A percentile compares a stretch with the other conserved stretches of the same genome.
Conservation (phyloP, 129 eudicot species). For the Kitagawia praeruptora region DNA sequence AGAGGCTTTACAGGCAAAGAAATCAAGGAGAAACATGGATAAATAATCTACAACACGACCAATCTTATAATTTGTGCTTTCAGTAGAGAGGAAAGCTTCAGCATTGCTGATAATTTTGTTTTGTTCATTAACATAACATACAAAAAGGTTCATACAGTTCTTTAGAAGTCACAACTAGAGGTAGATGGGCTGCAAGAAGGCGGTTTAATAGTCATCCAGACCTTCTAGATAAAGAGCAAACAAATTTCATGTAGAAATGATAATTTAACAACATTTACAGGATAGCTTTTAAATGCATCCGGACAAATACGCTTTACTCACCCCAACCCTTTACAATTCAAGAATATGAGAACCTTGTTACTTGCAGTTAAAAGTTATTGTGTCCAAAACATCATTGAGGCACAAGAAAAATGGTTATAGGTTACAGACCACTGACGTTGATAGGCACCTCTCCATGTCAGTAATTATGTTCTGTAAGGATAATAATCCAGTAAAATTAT, state of each 20-base stretch:
- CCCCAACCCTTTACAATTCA: neutral
- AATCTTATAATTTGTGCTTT: neutral
- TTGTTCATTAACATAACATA: neutral
- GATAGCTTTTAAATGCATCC: neutral
- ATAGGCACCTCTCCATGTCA: neutral
- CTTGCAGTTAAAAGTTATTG: neutral
- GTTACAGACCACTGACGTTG: neutral
- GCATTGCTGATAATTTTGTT: neutral
- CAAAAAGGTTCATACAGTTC: neutral
- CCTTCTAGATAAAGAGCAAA: neutral
- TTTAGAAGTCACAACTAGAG: neutral
- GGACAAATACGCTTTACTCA: neutral
- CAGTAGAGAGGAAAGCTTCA: neutral
- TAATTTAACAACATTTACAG: neutral
- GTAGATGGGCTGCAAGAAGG: neutral
- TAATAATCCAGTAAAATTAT: neutral
- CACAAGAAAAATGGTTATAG: neutral
- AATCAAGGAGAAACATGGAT: neutral
- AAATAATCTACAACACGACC: neutral
- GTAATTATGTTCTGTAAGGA: neutral
- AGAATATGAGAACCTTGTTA: neutral
- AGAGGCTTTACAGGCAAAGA: constrained; percentile 9
- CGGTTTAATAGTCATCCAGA: neutral
- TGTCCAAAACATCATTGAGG: neutral
- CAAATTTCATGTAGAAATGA: neutral